These are phyloP conservation scores for Musa acuminata DNA, from an alignment of 176 grass and related monocot genomes.

Conservation along the genomic window DNA sequence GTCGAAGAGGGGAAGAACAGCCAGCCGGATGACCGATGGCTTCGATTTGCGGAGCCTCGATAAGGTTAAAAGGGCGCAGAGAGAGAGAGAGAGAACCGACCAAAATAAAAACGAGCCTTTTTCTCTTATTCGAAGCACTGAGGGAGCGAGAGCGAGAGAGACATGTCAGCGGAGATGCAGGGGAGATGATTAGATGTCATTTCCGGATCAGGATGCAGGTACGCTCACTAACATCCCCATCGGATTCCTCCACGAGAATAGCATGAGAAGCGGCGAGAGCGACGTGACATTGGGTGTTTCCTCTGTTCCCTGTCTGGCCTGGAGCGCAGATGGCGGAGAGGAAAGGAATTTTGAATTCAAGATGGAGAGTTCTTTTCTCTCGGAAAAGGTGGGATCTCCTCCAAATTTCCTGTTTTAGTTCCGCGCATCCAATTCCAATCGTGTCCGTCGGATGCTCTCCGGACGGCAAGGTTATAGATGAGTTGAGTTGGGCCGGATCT, in stretches of 20 bases:
- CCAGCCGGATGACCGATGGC: not conserved
- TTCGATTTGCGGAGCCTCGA: not conserved
- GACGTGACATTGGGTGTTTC: not conserved
- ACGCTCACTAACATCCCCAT: not conserved
- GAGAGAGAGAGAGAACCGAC: not conserved
- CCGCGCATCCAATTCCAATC: not conserved
- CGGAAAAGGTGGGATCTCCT: not conserved
- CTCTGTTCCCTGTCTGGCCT: not conserved
- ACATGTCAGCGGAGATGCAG: not conserved
- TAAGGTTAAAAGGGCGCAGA: not conserved
- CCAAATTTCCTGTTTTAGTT: not conserved
- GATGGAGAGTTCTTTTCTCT: not conserved
- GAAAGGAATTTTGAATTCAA: constrained; percentile 1
- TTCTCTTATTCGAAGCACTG: not conserved
- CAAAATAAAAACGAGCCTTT: not conserved
- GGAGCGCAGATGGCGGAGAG: not conserved
- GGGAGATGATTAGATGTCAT: not conserved
- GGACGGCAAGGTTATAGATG: too few species aligned
- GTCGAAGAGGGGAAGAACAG: not conserved
- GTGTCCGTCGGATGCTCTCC: not conserved
- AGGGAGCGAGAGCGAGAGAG: not conserved
- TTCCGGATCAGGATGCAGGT: not conserved
- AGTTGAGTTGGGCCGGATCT: too few species aligned
- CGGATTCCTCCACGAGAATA: not conserved
- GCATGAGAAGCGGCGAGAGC: not conserved